phyloP scores from a whole-genome alignment of 257 asterid genomes.

The Thymus mandschuricus region DNA sequence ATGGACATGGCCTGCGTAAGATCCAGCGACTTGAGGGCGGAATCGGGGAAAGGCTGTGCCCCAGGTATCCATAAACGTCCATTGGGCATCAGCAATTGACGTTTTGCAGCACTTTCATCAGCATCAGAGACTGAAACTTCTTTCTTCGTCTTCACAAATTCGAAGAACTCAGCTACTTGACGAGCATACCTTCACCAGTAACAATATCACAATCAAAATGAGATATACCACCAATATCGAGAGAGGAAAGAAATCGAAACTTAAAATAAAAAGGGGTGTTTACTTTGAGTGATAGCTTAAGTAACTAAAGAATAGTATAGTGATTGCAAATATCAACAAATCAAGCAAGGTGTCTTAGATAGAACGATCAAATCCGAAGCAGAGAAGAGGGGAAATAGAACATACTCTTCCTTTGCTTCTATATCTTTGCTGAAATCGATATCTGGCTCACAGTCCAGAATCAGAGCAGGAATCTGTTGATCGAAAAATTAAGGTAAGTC shows the following conservation, averaged over 20 bases:
- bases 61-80: constrained; percentile 74
- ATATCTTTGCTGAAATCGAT: constrained; percentile 84
- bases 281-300: too few species aligned
- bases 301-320: too few species aligned
- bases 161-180: constrained; percentile 93
- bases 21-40: constrained; percentile 65
- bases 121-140: constrained; percentile 42
- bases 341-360: not conserved
- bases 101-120: constrained; percentile 42
- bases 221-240: not conserved
- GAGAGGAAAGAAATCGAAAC: too few species aligned
- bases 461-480: constrained; percentile 89
- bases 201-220: constrained; percentile 4
- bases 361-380: not conserved
- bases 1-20: constrained; percentile 60
- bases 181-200: constrained; percentile 78
- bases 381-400: constrained; percentile 24
- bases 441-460: constrained; percentile 96
- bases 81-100: constrained; percentile 60
- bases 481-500: constrained; percentile 30
- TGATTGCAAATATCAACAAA: too few species aligned
- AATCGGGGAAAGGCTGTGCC: constrained; percentile 49
- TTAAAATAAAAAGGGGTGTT: too few species aligned
- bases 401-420: constrained; percentile 91
- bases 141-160: constrained; percentile 78